Evolutionary conservation across 768 basidiomycete genomes (phyloP), one percentile per base, ranked within the genome.

Genomic region (Paxillus involutus): DNA sequence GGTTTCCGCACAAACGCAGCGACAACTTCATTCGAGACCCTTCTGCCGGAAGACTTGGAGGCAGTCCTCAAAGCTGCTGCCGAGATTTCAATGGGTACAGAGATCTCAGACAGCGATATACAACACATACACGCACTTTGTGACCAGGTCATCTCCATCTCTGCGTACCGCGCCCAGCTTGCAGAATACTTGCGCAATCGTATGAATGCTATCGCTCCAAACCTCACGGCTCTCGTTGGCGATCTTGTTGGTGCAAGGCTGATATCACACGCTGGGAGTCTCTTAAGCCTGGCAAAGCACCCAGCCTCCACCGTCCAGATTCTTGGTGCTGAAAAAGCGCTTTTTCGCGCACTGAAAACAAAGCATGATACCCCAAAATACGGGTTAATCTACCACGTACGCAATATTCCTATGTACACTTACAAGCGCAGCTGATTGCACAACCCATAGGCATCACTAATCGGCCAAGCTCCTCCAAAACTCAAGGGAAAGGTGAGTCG

Each of bases 61-160:
- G 89, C 86, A 12, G 86, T 95, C 36, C 77, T 99, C 57, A 98
- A 97, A 76, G 88, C 89, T 30, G 95, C 97, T 36, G 93, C 97
- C 17, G 94, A 94, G 76, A 91, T 99, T 57, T 97, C 94, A 35
- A 99, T 99, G 97, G 97, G 97, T 63, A 99, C 97, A 40, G 97
- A 99, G 76, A 98, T 99, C 59, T 95, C 94, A 50, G 94, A 98
- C 60, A 85, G 87, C 47, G 97, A 99, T 69, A 94, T 98, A 65
- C 77, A 83, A n/a, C 96, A 99, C 77, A 98, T 98, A 70, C 84
- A 94, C 74, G 87, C 93, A 33, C 83, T 99, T 33, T 98, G 95
- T 69, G 97, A 99, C 73, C 97, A 99, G 72, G 92, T 99, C 64
- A 96, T 99, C 70, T 86, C 94, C 57, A 98, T 99, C 71, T 87